These are phyloP conservation scores for Xylariaceae sp. DNA, from an alignment of 2,329 filamentous ascomycete genomes.

Conservation along the genomic window DNA sequence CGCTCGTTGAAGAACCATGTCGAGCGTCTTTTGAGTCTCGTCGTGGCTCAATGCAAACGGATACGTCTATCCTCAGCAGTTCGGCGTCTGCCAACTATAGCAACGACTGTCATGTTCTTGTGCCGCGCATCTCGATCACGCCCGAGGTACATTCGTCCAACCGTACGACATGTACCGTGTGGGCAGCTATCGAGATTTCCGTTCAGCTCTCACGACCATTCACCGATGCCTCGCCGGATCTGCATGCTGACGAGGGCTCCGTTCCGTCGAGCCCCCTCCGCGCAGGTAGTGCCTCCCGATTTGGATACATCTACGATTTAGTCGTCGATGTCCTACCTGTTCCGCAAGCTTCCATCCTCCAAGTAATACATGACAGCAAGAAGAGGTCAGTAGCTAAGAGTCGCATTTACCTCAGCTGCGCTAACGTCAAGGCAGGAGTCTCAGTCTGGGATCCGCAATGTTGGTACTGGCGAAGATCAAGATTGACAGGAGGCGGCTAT, in stretches of 20 bases:
- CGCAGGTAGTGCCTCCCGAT: conserved; percentile 28
- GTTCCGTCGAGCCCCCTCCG: conserved; percentile 20
- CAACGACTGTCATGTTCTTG: conserved; percentile 34
- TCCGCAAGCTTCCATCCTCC: conserved; percentile 38
- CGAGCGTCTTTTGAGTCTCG: conserved; percentile 12
- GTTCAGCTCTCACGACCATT: conserved; percentile 34
- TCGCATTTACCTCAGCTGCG: not conserved
- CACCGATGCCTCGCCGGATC: conserved; percentile 1
- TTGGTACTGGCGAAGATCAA: conserved; percentile 46
- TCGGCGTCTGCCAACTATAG: conserved; percentile 25
- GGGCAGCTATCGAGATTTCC: conserved; percentile 46
- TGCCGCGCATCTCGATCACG: conserved; percentile 41
- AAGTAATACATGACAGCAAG: conserved; percentile 38
- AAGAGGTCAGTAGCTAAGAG: conserved; percentile 8
- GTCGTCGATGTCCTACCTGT: conserved; percentile 42
- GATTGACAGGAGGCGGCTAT: conserved; percentile 27
- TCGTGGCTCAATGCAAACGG: conserved; percentile 4
- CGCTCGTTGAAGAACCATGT: conserved; percentile 9
- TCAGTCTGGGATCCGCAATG: conserved; percentile 41
- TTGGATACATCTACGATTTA: conserved; percentile 47
- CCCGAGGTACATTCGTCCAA: conserved; percentile 37
- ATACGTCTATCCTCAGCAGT: conserved; percentile 27
- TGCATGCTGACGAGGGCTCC: not conserved
- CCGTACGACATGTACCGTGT: conserved; percentile 36
- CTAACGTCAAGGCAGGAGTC: conserved; percentile 32